These are phyloP conservation scores for Solanum virginianum DNA, from an alignment of 257 asterid species.

Conservation along the genomic window DNA sequence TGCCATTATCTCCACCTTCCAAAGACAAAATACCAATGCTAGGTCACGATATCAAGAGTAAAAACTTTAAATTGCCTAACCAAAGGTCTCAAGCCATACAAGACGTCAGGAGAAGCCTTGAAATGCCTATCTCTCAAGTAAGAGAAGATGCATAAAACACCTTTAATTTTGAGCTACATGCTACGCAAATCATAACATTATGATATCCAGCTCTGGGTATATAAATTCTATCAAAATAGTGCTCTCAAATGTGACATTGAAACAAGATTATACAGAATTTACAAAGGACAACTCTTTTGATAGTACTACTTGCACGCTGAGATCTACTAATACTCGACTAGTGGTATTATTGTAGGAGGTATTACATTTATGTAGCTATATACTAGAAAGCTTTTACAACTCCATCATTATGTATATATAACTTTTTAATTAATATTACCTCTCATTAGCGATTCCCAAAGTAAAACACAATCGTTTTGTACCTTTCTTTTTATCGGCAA, in stretches of 20 bases:
- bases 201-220: background rate
- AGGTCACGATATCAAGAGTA: background rate
- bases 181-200: background rate
- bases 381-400: background rate
- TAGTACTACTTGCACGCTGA: background rate
- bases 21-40: background rate
- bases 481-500: background rate
- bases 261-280: background rate
- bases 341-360: background rate
- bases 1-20: conserved; percentile 24
- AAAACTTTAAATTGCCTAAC: background rate
- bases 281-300: background rate
- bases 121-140: background rate
- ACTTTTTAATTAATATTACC: background rate
- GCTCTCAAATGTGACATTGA: background rate
- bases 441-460: background rate
- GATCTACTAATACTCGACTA: background rate
- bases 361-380: background rate
- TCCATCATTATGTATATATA: background rate
- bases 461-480: background rate
- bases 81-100: background rate
- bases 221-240: background rate
- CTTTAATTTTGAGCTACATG: background rate
- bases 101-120: conserved; percentile 7
- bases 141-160: background rate